These are phyloP conservation scores for Lagenidium sp. DNA, from an alignment of 352 stramenopile species.

Conservation along the genomic window DNA sequence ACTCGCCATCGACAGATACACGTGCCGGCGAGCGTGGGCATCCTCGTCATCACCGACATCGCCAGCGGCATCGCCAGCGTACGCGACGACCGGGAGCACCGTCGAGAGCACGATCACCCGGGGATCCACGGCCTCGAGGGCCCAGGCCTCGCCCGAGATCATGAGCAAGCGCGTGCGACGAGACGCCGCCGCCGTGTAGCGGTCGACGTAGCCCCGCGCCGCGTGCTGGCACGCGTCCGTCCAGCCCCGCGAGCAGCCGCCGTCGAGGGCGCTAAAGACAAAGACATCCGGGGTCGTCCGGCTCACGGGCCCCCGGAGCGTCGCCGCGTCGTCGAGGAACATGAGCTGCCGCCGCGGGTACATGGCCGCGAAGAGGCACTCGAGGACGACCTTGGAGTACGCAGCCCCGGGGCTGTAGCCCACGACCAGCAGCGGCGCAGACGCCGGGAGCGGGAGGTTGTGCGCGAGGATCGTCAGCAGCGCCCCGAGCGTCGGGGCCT, in stretches of 20 bases:
- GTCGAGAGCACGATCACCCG: background rate
- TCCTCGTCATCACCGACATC: background rate
- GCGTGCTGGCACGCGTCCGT: background rate
- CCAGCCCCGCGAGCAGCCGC: constrained; percentile 1
- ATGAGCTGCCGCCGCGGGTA: constrained; percentile 18
- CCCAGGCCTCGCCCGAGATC: background rate
- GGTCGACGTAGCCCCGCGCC: background rate
- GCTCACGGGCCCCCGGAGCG: constrained; percentile 3
- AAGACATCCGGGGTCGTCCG: constrained; percentile 20
- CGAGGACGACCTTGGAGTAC: constrained; percentile 6
- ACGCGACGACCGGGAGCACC: constrained; percentile 19
- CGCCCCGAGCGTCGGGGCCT: background rate
- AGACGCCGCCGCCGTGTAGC: background rate
- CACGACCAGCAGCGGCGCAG: background rate
- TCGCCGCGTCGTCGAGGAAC: constrained; percentile 12
- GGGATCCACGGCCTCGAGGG: background rate
- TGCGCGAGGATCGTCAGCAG: constrained; percentile 2
- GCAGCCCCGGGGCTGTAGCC: background rate
- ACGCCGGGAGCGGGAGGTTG: constrained; percentile 3
- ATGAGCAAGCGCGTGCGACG: background rate
- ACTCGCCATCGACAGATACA: constrained; percentile 23
- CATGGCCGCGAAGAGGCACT: constrained; percentile 21
- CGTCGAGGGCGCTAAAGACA: constrained; percentile 16
- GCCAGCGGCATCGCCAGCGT: background rate
- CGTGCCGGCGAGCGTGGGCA: background rate